Base-by-base conservation (phyloP, 1,139 yeast species). In the Groenewaldozyma auringiensis region DNA sequence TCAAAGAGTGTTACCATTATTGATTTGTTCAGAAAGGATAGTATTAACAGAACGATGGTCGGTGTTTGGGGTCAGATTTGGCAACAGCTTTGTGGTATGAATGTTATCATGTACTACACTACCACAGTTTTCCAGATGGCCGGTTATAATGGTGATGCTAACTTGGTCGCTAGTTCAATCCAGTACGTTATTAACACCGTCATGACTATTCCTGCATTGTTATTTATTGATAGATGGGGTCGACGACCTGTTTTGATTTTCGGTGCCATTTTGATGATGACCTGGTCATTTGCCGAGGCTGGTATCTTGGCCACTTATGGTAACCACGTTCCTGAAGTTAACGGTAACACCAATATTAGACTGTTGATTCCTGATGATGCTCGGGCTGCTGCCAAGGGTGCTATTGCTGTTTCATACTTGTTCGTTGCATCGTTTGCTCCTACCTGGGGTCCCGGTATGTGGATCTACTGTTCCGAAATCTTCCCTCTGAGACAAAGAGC, bases 81-180 rank as follows among this genome's bases (percentile, higher is more conserved):
- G 81, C 85, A 80, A 64, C 86, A 81, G 64, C 68, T 81, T 57
- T 76, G 83, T 37, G 87, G 87, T 61, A 73, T 81, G 58, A 82
- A 82, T 68, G 82, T 81, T 61, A 76, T 81, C 57, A 79, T 66
- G 66, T 66, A 66, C 61, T 66, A 66, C 54, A 61, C 63, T 45
- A 66, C 65, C 44, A 58, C 61, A 46, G 60, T 68, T 38, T 67
- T 67, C 55, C 52, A 57, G 40, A 66, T 66, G 65, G 70, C 70
- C n/a, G 69, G 69, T 6, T 59, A 52, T 53, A 31, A 39, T 11
- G 66, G 66, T 13, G 52, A 58, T 46, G 44, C 60, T n/a, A 56
- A 53, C 43, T 55, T 77, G 55, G 73, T 76, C 50, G 68, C 81
- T 17, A 74, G 81, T 17, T 71, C 79, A 3, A 74, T 77, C 58